These are phyloP conservation scores for Cerrena zonata DNA, from an alignment of 1,284 basidiomycete species.

Conservation along the genomic window DNA sequence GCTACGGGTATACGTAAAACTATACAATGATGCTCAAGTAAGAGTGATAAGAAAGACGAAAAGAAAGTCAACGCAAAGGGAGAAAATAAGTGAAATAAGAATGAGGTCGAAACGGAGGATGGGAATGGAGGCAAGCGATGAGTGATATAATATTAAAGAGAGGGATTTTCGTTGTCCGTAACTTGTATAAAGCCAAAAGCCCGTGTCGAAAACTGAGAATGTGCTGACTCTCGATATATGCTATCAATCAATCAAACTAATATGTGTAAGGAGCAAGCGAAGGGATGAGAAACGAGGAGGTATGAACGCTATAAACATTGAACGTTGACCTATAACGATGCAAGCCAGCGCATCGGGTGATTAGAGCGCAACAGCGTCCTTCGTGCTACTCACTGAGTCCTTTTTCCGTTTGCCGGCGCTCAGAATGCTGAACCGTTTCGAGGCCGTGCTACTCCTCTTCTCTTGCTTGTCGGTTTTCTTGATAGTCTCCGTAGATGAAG, in stretches of 20 bases:
- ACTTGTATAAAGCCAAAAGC: background rate
- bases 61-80: background rate
- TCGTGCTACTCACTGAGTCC: constrained; percentile 41
- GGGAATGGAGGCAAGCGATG: background rate
- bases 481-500: background rate
- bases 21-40: constrained; percentile 8
- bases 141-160: background rate
- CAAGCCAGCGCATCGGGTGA: background rate
- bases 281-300: too few relatives aligned
- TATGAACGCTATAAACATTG: too few relatives aligned
- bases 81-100: background rate
- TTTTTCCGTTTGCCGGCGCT: constrained; percentile 44
- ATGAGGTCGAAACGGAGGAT: background rate
- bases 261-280: too few relatives aligned
- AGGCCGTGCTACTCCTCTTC: constrained; percentile 49
- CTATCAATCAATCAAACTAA: background rate
- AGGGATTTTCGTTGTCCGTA: background rate
- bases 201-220: background rate
- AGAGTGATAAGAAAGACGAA: background rate
- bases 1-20: constrained; percentile 14
- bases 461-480: constrained; percentile 32
- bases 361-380: constrained; percentile 13
- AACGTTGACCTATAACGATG: too few relatives aligned
- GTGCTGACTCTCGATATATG: background rate
- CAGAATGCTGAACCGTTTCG: constrained; percentile 50